Conservation (phyloP, 257 asterid genomes). For the Coffea eugenioides region DNA sequence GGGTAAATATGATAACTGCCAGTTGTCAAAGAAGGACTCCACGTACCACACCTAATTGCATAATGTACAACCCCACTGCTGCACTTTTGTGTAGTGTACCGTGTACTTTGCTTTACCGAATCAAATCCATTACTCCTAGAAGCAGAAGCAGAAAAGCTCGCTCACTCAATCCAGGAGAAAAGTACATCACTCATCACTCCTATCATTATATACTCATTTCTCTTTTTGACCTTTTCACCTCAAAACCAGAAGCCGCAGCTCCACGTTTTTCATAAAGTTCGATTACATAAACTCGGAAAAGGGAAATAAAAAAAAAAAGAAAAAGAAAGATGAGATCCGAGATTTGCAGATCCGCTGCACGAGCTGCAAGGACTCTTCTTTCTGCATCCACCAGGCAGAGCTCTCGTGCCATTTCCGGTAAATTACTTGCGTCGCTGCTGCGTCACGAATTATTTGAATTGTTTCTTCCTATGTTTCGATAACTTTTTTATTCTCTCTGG, state of each 20-base stretch:
- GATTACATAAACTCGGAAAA: too few relatives aligned
- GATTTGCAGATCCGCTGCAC: conserved; percentile 66
- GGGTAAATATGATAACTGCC: neutral
- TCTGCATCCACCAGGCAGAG: conserved; percentile 73
- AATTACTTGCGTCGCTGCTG: neutral
- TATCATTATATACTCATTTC: neutral
- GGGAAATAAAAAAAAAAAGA: neutral
- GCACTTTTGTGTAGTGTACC: neutral
- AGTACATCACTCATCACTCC: neutral
- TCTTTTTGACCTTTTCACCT: neutral
- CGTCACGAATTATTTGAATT: neutral
- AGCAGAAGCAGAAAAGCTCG: neutral
- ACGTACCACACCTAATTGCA: neutral
- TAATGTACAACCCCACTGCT: neutral
- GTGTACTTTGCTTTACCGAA: neutral
- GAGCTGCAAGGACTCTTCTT: conserved; percentile 56
- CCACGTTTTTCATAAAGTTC: neutral
- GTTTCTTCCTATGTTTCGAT: neutral
- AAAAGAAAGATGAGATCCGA: conserved; percentile 69
- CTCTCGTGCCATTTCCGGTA: conserved; percentile 77
- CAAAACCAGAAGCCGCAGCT: neutral
- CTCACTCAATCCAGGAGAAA: neutral
- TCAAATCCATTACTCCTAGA: neutral
- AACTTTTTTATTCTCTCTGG: neutral
- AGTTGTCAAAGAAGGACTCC: neutral